These are phyloP conservation scores for Leavenworthia alabamica DNA, from an alignment of 345 rosid genomes.

Conservation along the genomic window DNA sequence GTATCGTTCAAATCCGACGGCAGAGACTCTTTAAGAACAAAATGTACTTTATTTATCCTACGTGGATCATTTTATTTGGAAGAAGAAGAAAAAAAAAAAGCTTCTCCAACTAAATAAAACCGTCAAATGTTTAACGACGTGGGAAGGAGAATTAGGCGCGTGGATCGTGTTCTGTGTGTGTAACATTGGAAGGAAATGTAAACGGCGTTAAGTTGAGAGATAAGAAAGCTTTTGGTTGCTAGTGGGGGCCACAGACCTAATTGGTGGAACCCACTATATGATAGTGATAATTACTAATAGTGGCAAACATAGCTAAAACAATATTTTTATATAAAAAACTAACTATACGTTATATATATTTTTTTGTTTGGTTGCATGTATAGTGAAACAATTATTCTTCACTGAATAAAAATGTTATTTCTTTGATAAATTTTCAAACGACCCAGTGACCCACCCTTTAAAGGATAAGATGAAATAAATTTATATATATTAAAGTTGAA, in stretches of 20 bases:
- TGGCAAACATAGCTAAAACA: background rate
- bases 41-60: background rate
- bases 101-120: background rate
- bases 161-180: background rate
- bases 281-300: constrained; percentile 15
- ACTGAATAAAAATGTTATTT: constrained; percentile 2
- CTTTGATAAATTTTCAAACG: constrained; percentile 6
- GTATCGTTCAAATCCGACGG: background rate
- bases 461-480: constrained; percentile 18
- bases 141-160: constrained; percentile 16
- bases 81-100: background rate
- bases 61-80: constrained; percentile 24
- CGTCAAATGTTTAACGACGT: constrained; percentile 18
- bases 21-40: background rate
- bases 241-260: constrained; percentile 2
- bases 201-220: constrained; percentile 32
- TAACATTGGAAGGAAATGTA: background rate
- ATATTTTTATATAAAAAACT: background rate
- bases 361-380: background rate
- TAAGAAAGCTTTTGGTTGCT: constrained; percentile 22
- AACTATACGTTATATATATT: background rate
- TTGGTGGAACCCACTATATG: constrained; percentile 22
- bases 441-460: constrained; percentile 10
- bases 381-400: background rate
- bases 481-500: background rate